Evolutionary conservation across 2,329 filamentous ascomycete species (phyloP).

Genomic region (Penicillium sp.): DNA sequence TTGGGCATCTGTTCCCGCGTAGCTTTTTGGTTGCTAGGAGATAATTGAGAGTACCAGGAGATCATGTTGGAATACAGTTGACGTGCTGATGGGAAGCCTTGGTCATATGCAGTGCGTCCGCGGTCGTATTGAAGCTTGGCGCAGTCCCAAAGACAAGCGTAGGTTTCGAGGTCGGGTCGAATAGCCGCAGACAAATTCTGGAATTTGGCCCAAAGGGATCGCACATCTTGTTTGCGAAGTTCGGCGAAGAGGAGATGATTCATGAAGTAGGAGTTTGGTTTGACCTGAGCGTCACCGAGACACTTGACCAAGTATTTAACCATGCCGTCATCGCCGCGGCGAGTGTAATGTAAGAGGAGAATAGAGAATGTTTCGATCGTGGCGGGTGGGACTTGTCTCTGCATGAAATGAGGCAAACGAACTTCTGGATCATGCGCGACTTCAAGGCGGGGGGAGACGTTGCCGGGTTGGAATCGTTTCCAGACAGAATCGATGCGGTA

Average conservation of each 20-base stretch:
- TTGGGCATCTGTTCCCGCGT: constrained; percentile 45
- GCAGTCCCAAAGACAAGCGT: constrained; percentile 65
- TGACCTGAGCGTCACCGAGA: constrained; percentile 65
- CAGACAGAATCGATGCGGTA: constrained; percentile 66
- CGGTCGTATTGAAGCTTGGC: constrained; percentile 52
- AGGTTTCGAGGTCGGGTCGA: constrained; percentile 68
- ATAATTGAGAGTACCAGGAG: constrained; percentile 43
- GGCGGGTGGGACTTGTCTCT: constrained; percentile 56
- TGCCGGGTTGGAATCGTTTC: constrained; percentile 31
- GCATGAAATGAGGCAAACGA: constrained; percentile 42
- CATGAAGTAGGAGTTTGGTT: constrained; percentile 72
- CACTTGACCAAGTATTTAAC: constrained; percentile 64
- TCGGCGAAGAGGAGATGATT: constrained; percentile 74
- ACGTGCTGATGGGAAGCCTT: constrained; percentile 48
- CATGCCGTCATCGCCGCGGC: constrained; percentile 59
- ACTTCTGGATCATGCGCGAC: constrained; percentile 28
- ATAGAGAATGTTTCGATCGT: constrained; percentile 78
- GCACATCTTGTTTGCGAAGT: constrained; percentile 60
- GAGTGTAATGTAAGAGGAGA: constrained; percentile 70
- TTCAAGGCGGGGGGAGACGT: constrained; percentile 28
- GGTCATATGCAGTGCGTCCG: constrained; percentile 48
- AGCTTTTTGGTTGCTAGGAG: constrained; percentile 29
- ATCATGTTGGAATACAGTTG: constrained; percentile 53
- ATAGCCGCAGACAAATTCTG: constrained; percentile 55
- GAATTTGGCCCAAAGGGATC: constrained; percentile 60